These are phyloP conservation scores for Helianthus annuus DNA, from an alignment of 129 eudicot genomes.

Conservation along the genomic window DNA sequence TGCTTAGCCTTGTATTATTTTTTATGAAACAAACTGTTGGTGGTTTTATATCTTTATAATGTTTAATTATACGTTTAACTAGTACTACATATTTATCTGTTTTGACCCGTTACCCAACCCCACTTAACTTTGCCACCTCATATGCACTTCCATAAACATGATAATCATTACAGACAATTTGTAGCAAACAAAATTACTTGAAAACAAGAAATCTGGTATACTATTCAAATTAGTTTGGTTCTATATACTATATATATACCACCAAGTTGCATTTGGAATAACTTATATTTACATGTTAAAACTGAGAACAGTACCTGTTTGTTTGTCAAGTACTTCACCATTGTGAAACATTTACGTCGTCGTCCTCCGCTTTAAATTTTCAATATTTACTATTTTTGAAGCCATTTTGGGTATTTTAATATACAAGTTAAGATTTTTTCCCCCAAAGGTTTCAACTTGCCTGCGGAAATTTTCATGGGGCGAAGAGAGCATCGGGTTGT, in stretches of 20 bases:
- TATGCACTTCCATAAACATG: background rate
- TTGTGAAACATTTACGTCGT: background rate
- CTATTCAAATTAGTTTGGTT: background rate
- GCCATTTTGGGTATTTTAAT: background rate
- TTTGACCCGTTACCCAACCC: no score
- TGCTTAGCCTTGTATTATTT: no score
- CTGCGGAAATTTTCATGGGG: background rate
- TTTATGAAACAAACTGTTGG: no score
- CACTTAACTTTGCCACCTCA: no score
- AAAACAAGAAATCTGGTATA: background rate
- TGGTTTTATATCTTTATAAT: no score
- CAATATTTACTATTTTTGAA: background rate
- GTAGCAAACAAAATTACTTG: background rate
- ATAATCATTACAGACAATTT: background rate
- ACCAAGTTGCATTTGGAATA: background rate
- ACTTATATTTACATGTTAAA: slow-evolving; percentile 7
- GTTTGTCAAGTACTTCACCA: background rate
- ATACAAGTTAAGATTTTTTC: background rate
- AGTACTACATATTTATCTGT: no score
- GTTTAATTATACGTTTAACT: no score
- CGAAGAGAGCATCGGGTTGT: background rate
- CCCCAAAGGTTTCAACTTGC: slow-evolving; percentile 3
- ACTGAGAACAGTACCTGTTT: background rate
- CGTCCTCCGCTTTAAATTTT: background rate
- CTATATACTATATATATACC: background rate